phyloP scores from a whole-genome alignment of 768 basidiomycete genomes.

The Suillus brevipes region DNA sequence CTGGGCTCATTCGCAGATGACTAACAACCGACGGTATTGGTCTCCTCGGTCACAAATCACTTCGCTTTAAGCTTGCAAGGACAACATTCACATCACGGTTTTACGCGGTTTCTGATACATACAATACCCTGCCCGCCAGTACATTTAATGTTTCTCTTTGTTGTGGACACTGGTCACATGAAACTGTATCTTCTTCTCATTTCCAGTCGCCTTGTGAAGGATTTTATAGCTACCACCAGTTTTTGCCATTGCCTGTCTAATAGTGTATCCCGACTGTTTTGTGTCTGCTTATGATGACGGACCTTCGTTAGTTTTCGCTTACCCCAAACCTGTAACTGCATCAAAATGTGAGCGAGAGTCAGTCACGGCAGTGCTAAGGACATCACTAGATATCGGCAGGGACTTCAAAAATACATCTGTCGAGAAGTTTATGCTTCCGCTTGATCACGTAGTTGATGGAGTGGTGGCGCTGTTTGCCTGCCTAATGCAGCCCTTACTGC shows the following conservation, averaged over 20 bases:
- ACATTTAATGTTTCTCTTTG: not conserved
- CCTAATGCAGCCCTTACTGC: not conserved
- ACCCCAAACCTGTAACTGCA: not conserved
- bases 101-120: not conserved
- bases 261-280: not conserved
- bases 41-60: not conserved
- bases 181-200: slow-evolving; percentile 1
- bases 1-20: slow-evolving; percentile 16
- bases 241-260: not conserved
- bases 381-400: not conserved
- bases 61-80: not conserved
- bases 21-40: not conserved
- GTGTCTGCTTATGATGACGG: not conserved
- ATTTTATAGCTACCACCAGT: not conserved
- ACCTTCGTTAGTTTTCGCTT: not conserved
- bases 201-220: not conserved
- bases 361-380: not conserved
- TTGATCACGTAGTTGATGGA: not conserved
- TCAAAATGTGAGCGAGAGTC: not conserved
- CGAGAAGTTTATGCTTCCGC: too few species aligned
- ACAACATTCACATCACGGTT: not conserved
- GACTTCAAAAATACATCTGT: not conserved
- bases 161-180: not conserved
- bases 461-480: not conserved
- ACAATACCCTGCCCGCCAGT: not conserved